Percentiles rank a stretch among this genome's conserved stretches.
Conservation (phyloP, 2,329 filamentous ascomycete species). For the Sporothrix humicola region DNA sequence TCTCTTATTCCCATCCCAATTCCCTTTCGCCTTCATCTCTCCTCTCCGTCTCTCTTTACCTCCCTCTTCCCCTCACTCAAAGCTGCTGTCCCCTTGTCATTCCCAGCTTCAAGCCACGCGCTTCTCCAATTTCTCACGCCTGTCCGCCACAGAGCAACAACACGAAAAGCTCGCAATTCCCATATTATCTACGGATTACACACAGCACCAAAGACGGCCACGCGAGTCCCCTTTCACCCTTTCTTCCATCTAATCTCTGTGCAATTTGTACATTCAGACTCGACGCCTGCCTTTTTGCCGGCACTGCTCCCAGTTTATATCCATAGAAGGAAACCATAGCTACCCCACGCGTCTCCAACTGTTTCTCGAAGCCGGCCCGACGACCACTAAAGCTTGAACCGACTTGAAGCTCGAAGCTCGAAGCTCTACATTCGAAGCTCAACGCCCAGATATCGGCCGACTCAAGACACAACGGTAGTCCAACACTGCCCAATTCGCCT, state of each 20-base stretch:
- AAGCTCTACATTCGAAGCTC: background rate
- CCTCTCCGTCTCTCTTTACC: background rate
- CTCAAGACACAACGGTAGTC: background rate
- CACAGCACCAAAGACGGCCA: background rate
- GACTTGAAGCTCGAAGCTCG: background rate
- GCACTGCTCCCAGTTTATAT: slow-evolving; percentile 24
- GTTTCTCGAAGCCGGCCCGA: background rate
- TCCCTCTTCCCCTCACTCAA: slow-evolving; percentile 1
- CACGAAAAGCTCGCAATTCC: slow-evolving; percentile 6
- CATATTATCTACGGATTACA: slow-evolving; percentile 22
- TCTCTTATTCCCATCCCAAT: slow-evolving; percentile 24
- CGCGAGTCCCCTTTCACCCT: background rate
- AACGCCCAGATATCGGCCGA: background rate
- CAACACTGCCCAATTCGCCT: background rate
- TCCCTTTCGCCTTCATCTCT: background rate
- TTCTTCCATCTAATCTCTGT: background rate
- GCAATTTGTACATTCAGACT: background rate
- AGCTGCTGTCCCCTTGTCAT: slow-evolving; percentile 23
- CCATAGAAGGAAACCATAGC: slow-evolving; percentile 8
- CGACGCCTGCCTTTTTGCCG: background rate
- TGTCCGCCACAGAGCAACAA: slow-evolving; percentile 1
- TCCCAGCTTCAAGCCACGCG: slow-evolving; percentile 11
- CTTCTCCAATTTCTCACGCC: slow-evolving; percentile 28
- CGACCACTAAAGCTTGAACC: too few relatives aligned
- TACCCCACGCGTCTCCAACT: slow-evolving; percentile 27